A percentile compares a stretch with the other conserved stretches of the same genome.
phyloP scores from a whole-genome alignment of 306 rosid species.

The Amphicarpaea edgeworthii region DNA sequence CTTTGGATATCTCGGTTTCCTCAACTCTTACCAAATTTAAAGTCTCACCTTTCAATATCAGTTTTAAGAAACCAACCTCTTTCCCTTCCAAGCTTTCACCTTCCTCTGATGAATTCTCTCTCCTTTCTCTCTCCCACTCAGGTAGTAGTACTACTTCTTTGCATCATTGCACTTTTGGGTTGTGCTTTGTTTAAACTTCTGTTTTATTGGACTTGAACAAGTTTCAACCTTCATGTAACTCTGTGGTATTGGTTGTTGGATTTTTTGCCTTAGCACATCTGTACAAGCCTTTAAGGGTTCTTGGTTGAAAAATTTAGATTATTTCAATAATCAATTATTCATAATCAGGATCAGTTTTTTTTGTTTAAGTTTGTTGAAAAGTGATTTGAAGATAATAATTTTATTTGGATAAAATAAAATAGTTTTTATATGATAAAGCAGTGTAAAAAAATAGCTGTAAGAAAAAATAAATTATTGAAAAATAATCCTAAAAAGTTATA shows the following conservation, averaged over 20 bases:
- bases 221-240: neutral
- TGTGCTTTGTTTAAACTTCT: neutral
- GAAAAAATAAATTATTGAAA: too few species aligned
- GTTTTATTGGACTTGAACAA: neutral
- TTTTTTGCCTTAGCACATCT: constrained; percentile 16
- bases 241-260: neutral
- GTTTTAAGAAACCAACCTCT: constrained; percentile 51
- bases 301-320: too few species aligned
- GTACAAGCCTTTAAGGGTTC: constrained; percentile 3
- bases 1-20: constrained; percentile 61
- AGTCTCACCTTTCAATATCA: constrained; percentile 46
- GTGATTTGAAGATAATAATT: too few species aligned
- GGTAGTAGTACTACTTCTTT: constrained; percentile 59
- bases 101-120: constrained; percentile 49
- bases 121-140: constrained; percentile 55
- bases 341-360: too few species aligned
- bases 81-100: constrained; percentile 53
- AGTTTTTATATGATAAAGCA: too few species aligned
- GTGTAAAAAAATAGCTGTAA: too few species aligned
- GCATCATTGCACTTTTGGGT: neutral
- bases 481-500: too few species aligned
- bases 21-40: constrained; percentile 53
- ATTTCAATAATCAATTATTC: too few species aligned
- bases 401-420: too few species aligned
- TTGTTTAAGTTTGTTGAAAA: too few species aligned